Conservation (phyloP, 2,329 filamentous ascomycete species). For the Penicillium sp. region DNA sequence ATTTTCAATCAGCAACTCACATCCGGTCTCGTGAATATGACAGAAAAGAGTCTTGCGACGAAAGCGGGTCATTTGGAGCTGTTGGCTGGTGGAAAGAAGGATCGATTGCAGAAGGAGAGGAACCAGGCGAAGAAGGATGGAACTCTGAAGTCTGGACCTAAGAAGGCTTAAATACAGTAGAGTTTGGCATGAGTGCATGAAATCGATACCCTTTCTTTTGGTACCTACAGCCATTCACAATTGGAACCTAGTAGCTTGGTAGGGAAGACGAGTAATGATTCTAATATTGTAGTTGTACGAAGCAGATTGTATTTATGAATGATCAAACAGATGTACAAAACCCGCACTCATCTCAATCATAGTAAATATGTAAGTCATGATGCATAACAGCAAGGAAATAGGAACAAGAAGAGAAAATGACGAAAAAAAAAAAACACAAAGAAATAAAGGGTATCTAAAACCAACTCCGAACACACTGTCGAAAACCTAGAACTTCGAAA, state of each 20-base stretch:
- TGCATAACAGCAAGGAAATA: slow-evolving; percentile 7
- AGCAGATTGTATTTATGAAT: slow-evolving; percentile 9
- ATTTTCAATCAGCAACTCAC: slow-evolving; percentile 55
- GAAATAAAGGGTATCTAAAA: slow-evolving; percentile 38
- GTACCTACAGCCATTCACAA: neutral
- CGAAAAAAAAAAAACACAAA: slow-evolving; percentile 5
- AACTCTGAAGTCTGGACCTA: slow-evolving; percentile 16
- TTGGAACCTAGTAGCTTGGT: neutral
- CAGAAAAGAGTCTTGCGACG: slow-evolving; percentile 51
- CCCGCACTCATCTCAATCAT: slow-evolving; percentile 26
- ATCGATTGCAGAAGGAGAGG: slow-evolving; percentile 45
- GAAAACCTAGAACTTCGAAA: slow-evolving; percentile 27
- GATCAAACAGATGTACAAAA: slow-evolving; percentile 19
- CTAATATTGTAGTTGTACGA: neutral
- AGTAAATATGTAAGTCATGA: slow-evolving; percentile 18
- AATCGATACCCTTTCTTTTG: slow-evolving; percentile 26
- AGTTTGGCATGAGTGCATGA: slow-evolving; percentile 17
- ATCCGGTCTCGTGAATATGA: slow-evolving; percentile 62
- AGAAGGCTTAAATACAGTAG: slow-evolving; percentile 1
- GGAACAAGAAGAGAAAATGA: slow-evolving; percentile 6
- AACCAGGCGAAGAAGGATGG: slow-evolving; percentile 33
- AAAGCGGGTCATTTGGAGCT: neutral
- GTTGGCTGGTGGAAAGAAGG: slow-evolving; percentile 59
- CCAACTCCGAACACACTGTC: slow-evolving; percentile 26
- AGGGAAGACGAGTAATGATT: no score